Percentiles rank a stretch among this genome's conserved stretches.
Evolutionary conservation across 2,329 filamentous ascomycete genomes (phyloP).

Genomic region (Herpotrichia juniperi): DNA sequence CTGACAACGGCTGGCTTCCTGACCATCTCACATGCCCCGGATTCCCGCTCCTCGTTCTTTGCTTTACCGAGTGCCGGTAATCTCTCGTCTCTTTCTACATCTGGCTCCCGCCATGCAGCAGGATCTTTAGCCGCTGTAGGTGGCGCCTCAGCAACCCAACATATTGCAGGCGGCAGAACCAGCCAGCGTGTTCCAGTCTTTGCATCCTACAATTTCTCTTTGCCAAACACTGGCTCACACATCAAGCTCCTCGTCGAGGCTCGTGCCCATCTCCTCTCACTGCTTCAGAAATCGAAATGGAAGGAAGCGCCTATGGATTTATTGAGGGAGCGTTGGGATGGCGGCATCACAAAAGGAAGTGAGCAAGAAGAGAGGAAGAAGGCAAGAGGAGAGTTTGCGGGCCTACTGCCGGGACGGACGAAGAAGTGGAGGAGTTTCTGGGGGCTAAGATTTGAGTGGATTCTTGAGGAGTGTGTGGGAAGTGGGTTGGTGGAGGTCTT

Average conservation of each 20-base stretch:
- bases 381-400: slow-evolving; percentile 61
- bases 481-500: slow-evolving; percentile 75
- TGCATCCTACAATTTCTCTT: slow-evolving; percentile 59
- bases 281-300: slow-evolving; percentile 65
- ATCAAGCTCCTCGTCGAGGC: slow-evolving; percentile 69
- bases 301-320: slow-evolving; percentile 67
- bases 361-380: slow-evolving; percentile 56
- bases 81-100: slow-evolving; percentile 65
- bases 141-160: slow-evolving; percentile 68
- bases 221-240: slow-evolving; percentile 71
- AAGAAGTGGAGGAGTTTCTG: slow-evolving; percentile 74
- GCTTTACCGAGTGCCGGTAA: slow-evolving; percentile 49
- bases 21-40: slow-evolving; percentile 54
- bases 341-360: slow-evolving; percentile 61
- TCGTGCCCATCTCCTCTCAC: slow-evolving; percentile 64
- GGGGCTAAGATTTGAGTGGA: slow-evolving; percentile 73
- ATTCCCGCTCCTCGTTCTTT: slow-evolving; percentile 46
- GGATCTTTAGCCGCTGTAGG: slow-evolving; percentile 74
- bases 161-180: slow-evolving; percentile 67
- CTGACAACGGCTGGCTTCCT: slow-evolving; percentile 72
- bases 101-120: slow-evolving; percentile 67
- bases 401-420: slow-evolving; percentile 65
- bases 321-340: slow-evolving; percentile 74
- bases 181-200: slow-evolving; percentile 19
- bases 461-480: slow-evolving; percentile 73